A percentile compares a stretch with the other conserved stretches of the same genome.
phyloP scores from a whole-genome alignment of 2,329 filamentous ascomycete genomes.

The Neoscytalidium dimidiatum region DNA sequence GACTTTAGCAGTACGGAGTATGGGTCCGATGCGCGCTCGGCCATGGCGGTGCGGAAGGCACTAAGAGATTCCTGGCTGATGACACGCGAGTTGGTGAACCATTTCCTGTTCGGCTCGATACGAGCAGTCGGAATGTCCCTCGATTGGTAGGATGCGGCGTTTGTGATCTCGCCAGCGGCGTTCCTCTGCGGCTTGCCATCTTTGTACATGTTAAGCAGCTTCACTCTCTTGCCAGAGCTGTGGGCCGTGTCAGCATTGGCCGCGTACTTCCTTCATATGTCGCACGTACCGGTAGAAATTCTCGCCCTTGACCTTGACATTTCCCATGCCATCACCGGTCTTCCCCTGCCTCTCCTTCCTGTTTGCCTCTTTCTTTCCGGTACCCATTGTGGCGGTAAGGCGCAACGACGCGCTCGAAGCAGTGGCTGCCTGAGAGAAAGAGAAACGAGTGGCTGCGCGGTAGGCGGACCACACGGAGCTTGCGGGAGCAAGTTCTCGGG shows the following conservation, averaged over 20 bases:
- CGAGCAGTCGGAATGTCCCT: conserved; percentile 78
- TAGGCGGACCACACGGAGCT: conserved; percentile 16
- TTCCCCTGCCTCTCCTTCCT: conserved; percentile 85
- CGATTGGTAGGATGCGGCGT: conserved; percentile 82
- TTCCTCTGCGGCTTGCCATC: conserved; percentile 83
- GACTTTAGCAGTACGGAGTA: conserved; percentile 94
- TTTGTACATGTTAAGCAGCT: conserved; percentile 86
- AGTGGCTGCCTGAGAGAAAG: neutral
- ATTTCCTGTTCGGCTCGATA: conserved; percentile 94
- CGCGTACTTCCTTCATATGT: neutral
- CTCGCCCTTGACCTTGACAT: conserved; percentile 93
- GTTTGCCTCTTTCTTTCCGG: conserved; percentile 85
- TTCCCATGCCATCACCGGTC: conserved; percentile 81
- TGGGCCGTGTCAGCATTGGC: neutral
- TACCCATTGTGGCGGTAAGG: conserved; percentile 67
- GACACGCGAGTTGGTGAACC: conserved; percentile 92
- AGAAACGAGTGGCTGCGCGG: neutral
- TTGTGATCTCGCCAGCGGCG: conserved; percentile 77
- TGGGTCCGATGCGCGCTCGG: conserved; percentile 84
- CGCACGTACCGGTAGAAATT: conserved; percentile 83
- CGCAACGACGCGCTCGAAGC: neutral
- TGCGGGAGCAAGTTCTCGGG: conserved; percentile 4
- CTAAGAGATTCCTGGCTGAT: conserved; percentile 87
- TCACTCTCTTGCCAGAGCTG: conserved; percentile 79
- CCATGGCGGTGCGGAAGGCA: conserved; percentile 88